phyloP scores from a whole-genome alignment of 768 basidiomycete species.

The Dacryopinax spathularia region DNA sequence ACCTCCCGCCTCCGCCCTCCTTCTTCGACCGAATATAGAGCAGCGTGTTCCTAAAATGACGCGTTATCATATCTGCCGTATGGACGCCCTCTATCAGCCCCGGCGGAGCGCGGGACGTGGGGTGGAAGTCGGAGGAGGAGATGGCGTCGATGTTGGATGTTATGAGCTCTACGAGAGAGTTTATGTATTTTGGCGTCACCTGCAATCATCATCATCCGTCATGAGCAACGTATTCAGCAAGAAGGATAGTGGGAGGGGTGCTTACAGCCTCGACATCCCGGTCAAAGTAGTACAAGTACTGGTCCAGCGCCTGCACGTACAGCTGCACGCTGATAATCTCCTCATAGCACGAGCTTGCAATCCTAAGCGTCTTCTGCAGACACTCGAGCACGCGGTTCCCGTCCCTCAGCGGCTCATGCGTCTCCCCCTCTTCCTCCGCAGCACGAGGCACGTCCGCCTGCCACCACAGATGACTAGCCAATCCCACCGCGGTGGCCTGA shows the following conservation, averaged over 20 bases:
- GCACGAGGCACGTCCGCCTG: conserved; percentile 43
- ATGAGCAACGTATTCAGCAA: background rate
- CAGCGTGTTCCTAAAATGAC: conserved; percentile 88
- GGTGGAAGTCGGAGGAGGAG: conserved; percentile 73
- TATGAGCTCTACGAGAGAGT: conserved; percentile 90
- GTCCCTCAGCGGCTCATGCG: conserved; percentile 41
- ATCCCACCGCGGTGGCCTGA: conserved; percentile 84
- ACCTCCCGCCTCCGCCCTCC: conserved; percentile 28
- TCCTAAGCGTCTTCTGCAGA: conserved; percentile 88
- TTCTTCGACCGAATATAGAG: conserved; percentile 69
- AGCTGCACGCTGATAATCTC: conserved; percentile 93
- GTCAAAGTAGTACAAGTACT: conserved; percentile 92
- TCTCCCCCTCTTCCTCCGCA: background rate
- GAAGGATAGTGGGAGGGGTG: conserved; percentile 11
- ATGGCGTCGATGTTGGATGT: conserved; percentile 88
- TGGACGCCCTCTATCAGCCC: conserved; percentile 86
- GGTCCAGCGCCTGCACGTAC: conserved; percentile 91
- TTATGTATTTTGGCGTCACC: conserved; percentile 92
- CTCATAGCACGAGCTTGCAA: conserved; percentile 91
- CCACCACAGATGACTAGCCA: conserved; percentile 99
- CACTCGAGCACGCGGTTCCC: conserved; percentile 97
- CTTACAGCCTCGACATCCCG: conserved; percentile 80
- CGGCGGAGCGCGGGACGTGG: conserved; percentile 71
- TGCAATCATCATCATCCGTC: conserved; percentile 20
- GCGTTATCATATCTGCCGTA: conserved; percentile 81